phyloP scores from a whole-genome alignment of 768 basidiomycete species.

The Baorangia bicolor region DNA sequence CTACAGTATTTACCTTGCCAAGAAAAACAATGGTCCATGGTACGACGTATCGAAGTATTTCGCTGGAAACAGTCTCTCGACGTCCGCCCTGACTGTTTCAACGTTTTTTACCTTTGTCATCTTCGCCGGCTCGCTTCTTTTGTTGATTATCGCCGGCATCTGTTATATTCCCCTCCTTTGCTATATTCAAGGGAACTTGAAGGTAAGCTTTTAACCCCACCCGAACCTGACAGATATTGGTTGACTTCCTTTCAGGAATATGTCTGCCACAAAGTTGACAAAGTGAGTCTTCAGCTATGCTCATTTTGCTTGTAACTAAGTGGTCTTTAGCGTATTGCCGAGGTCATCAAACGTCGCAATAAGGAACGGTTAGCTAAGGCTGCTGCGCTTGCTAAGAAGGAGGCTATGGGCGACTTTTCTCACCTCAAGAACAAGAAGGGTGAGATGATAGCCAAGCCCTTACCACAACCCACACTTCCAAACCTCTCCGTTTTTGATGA shows the following conservation, averaged over 20 bases:
- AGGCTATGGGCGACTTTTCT: constrained; percentile 87
- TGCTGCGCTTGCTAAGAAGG: constrained; percentile 80
- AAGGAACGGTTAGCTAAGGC: constrained; percentile 82
- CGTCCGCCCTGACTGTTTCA: constrained; percentile 81
- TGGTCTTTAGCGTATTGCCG: constrained; percentile 73
- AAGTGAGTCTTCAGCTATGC: constrained; percentile 48
- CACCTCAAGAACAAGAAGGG: constrained; percentile 95
- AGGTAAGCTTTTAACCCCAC: constrained; percentile 49
- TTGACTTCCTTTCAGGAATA: constrained; percentile 64
- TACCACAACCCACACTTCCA: constrained; percentile 94
- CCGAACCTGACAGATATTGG: background rate
- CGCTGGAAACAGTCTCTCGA: constrained; percentile 66
- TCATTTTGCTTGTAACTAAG: constrained; percentile 13
- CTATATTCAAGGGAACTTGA: constrained; percentile 96
- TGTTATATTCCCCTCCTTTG: constrained; percentile 93
- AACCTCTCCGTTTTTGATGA: constrained; percentile 85
- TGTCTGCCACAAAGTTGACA: constrained; percentile 98
- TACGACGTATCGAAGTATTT: constrained; percentile 81
- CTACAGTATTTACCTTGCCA: constrained; percentile 81
- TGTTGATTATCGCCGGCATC: constrained; percentile 81
- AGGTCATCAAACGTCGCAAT: constrained; percentile 88
- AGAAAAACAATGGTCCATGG: constrained; percentile 51
- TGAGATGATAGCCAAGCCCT: constrained; percentile 70
- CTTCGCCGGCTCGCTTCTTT: constrained; percentile 78
- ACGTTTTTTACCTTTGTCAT: constrained; percentile 89